Base-by-base conservation (phyloP, 768 basidiomycete genomes). In the Naganishia randhawae region DNA sequence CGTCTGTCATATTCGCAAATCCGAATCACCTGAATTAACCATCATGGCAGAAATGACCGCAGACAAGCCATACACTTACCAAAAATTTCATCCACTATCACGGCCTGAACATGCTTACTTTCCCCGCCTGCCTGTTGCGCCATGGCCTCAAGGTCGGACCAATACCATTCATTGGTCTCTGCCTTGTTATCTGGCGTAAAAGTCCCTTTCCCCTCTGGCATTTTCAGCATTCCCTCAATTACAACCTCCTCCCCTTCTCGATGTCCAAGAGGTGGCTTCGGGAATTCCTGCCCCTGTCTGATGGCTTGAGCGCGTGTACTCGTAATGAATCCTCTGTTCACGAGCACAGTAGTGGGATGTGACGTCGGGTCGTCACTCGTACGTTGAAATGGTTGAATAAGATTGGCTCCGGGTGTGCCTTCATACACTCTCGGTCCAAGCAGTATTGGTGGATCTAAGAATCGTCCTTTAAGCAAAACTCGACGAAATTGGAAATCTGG, bases 181-280 rank as follows among this genome's bases (percentile, higher is more conserved):
- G 90, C 88, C 50, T 86, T 84, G 77, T 99, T 99, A 62, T 91
- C 88, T 19, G 94, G 94, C 2, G 92, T 94, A 78, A 95, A 99
- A 7, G 75, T 76, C 74, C 91, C 91, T 62, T 88, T 85, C 48
- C 82, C 80, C 74, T 81, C 77, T 32, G 88, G 87, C 1, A 86
- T 88, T 65, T 92, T 85, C 65, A 98, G 83, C 90, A 97, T 92
- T 63, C 92, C 94, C 33, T 90, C 80, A 1, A 97, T 79, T 71
- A 90, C 85, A 0, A 92, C 87, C 74, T 87, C 86, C 7, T 82
- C 86, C 72, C 63, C 80, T 76, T 35, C 71, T 35, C 67, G 19
- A 42, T 37, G 39, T 35, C 48, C 25, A 69, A 65, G 33, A 16
- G 67, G 68, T 6, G 74, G 75, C 8, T 69, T 66, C 31, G 64